These are phyloP conservation scores for Yarrowia osloensis DNA, from an alignment of 805 yeast genomes.

Conservation along the genomic window DNA sequence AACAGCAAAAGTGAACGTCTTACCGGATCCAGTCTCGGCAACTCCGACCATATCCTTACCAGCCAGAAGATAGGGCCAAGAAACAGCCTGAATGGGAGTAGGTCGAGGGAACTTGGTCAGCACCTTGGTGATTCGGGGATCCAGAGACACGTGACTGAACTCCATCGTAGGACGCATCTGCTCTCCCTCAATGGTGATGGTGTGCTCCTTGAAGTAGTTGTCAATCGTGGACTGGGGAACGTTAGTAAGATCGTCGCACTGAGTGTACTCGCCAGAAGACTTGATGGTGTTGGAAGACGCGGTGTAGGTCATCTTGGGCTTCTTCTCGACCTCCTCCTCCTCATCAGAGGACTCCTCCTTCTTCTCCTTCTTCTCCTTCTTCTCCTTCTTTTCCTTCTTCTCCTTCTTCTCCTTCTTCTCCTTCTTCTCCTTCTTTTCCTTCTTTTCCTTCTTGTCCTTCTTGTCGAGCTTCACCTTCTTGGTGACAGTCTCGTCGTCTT, in stretches of 20 bases:
- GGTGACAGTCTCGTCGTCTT: slow-evolving; percentile 27
- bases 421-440: slow-evolving; percentile 39
- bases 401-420: slow-evolving; percentile 39
- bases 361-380: slow-evolving; percentile 46
- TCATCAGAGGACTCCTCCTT: neutral
- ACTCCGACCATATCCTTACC: slow-evolving; percentile 92
- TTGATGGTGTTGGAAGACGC: slow-evolving; percentile 39
- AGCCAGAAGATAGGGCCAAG: slow-evolving; percentile 87
- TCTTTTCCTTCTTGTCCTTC: slow-evolving; percentile 37
- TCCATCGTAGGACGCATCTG: slow-evolving; percentile 67
- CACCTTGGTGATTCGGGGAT: slow-evolving; percentile 57
- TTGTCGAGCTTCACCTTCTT: slow-evolving; percentile 33
- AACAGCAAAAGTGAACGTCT: slow-evolving; percentile 95
- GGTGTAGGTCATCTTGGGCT: slow-evolving; percentile 38
- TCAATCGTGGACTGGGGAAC: slow-evolving; percentile 50
- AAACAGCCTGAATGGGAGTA: slow-evolving; percentile 90
- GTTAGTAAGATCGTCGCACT: slow-evolving; percentile 5
- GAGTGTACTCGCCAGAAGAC: slow-evolving; percentile 8
- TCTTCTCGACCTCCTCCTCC: slow-evolving; percentile 39
- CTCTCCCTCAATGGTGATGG: slow-evolving; percentile 78
- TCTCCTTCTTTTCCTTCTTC: slow-evolving; percentile 43
- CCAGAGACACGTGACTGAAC: slow-evolving; percentile 62
- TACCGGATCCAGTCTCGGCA: slow-evolving; percentile 98
- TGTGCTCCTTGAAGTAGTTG: slow-evolving; percentile 65
- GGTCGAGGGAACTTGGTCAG: slow-evolving; percentile 81